A percentile compares a stretch with the other conserved stretches of the same genome.
Conservation (phyloP, 768 basidiomycete genomes). For the Heimioporus sp. region DNA sequence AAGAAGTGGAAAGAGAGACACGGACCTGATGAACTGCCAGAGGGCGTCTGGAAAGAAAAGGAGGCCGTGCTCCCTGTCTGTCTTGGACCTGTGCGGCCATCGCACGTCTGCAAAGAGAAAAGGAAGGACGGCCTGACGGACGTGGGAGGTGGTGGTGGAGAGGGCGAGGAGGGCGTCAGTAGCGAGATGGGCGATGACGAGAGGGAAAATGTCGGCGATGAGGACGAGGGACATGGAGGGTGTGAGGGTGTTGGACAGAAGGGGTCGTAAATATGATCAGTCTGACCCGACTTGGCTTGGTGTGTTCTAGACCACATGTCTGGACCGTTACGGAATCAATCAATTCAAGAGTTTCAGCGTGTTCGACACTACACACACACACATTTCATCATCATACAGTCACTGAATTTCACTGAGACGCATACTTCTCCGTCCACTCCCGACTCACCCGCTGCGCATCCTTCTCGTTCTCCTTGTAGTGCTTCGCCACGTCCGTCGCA, state of each 20-base stretch:
- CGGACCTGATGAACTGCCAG: constrained; percentile 32
- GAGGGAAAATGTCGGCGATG: constrained; percentile 35
- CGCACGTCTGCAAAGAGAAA: constrained; percentile 31
- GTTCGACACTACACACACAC: background rate
- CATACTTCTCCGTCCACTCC: constrained; percentile 95
- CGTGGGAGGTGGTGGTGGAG: constrained; percentile 20
- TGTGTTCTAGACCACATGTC: constrained; percentile 26
- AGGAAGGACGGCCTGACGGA: constrained; percentile 31
- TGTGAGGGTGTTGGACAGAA: constrained; percentile 10
- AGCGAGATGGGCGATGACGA: constrained; percentile 28
- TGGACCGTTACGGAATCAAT: constrained; percentile 19
- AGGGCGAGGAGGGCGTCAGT: constrained; percentile 20
- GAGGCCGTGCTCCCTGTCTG: constrained; percentile 22
- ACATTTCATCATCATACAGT: too few relatives aligned
- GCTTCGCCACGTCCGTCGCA: constrained; percentile 93
- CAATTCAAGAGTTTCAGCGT: background rate
- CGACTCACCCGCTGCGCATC: constrained; percentile 89
- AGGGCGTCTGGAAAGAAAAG: constrained; percentile 29
- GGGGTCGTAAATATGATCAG: constrained; percentile 12
- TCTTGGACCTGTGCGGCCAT: constrained; percentile 32
- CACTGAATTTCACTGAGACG: constrained; percentile 33
- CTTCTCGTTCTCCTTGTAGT: constrained; percentile 97
- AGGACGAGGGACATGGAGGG: constrained; percentile 31
- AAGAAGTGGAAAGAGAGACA: background rate
- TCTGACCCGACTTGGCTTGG: background rate